A percentile compares a stretch with the other conserved stretches of the same genome.
phyloP scores from a whole-genome alignment of 176 grass and related monocot genomes.

The Puya raimondii region DNA sequence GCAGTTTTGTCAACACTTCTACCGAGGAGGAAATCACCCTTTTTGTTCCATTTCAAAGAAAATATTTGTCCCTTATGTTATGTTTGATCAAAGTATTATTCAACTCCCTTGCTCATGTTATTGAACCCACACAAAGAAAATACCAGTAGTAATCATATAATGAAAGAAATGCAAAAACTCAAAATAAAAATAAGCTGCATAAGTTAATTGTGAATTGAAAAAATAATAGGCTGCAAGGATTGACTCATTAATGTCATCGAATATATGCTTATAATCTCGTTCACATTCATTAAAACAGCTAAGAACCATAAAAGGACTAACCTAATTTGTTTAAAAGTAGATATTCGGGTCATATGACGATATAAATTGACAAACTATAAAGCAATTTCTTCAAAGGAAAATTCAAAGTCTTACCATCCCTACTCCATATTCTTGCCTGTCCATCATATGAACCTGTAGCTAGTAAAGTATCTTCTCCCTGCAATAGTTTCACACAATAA shows the following conservation, averaged over 20 bases:
- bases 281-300: too few relatives aligned
- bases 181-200: background rate
- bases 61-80: slow-evolving; percentile 95
- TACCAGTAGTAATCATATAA: slow-evolving; percentile 9
- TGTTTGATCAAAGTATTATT: slow-evolving; percentile 90
- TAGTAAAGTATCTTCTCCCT: slow-evolving; percentile 78
- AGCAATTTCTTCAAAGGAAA: background rate
- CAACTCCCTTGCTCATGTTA: slow-evolving; percentile 55
- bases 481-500: slow-evolving; percentile 9
- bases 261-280: too few relatives aligned
- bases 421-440: slow-evolving; percentile 92
- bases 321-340: background rate
- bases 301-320: too few relatives aligned
- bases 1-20: slow-evolving; percentile 97
- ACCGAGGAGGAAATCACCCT: slow-evolving; percentile 90
- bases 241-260: background rate
- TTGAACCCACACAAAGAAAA: slow-evolving; percentile 1
- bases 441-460: slow-evolving; percentile 98
- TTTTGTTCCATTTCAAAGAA: slow-evolving; percentile 99
- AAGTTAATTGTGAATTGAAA: slow-evolving; percentile 1
- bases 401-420: slow-evolving; percentile 51
- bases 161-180: background rate
- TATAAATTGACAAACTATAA: slow-evolving; percentile 1
- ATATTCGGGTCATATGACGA: background rate
- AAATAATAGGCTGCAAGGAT: background rate